Conservation (phyloP, 1,284 basidiomycete genomes). For the Cutaneotrichosporon curvatum region DNA sequence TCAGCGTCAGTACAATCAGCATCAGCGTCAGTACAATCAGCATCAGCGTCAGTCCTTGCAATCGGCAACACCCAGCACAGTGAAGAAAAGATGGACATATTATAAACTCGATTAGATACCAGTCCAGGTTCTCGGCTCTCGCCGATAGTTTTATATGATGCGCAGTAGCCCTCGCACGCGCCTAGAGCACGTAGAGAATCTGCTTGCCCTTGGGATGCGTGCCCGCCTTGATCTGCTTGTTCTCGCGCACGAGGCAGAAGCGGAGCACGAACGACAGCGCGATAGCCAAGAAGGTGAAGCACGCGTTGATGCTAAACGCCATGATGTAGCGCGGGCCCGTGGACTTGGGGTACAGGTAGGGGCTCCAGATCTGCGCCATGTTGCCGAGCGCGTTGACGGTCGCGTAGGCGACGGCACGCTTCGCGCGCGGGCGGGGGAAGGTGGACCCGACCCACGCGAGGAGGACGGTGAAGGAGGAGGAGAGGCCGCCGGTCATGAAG, state of each 20-base stretch:
- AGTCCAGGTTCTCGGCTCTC: too few relatives aligned
- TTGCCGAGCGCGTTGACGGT: conserved; percentile 33
- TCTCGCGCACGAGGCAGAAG: conserved; percentile 23
- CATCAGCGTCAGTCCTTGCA: too few relatives aligned
- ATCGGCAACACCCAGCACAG: too few relatives aligned
- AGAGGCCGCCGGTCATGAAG: conserved; percentile 29
- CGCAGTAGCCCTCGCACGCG: too few relatives aligned
- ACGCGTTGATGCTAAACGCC: conserved; percentile 29
- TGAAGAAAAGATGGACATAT: too few relatives aligned
- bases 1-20: too few relatives aligned
- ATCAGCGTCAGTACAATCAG: too few relatives aligned
- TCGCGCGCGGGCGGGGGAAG: conserved; percentile 32
- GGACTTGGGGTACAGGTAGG: conserved; percentile 30
- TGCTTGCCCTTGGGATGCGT: background rate
- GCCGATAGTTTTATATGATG: too few relatives aligned
- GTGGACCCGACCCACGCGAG: conserved; percentile 35
- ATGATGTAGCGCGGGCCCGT: conserved; percentile 19
- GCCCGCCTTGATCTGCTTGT: conserved; percentile 5
- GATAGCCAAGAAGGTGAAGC: conserved; percentile 25
- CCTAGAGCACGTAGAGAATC: conserved; percentile 5
- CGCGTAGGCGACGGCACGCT: conserved; percentile 34
- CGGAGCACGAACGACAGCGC: conserved; percentile 23
- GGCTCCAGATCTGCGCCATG: conserved; percentile 35
- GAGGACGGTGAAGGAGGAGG: conserved; percentile 30
- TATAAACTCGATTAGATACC: too few relatives aligned